These are phyloP conservation scores for Hibiscus mutabilis DNA, from an alignment of 345 rosid genomes.

Conservation along the genomic window DNA sequence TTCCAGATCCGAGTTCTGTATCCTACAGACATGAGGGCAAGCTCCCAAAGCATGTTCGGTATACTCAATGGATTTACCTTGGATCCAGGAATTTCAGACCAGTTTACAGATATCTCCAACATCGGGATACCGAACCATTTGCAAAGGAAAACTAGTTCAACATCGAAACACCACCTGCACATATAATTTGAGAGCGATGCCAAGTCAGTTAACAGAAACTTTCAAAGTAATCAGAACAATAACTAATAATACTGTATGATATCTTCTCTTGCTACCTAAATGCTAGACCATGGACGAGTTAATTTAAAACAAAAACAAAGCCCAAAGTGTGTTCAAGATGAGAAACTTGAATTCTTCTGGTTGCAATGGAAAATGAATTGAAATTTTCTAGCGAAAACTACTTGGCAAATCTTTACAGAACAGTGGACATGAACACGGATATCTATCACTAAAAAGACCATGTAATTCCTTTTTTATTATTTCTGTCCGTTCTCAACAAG, in stretches of 20 bases:
- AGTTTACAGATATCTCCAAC: constrained; percentile 78
- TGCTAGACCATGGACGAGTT: background rate
- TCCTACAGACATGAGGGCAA: constrained; percentile 81
- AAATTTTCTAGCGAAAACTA: background rate
- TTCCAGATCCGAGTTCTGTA: constrained; percentile 84
- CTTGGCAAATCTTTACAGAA: background rate
- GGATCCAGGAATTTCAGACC: constrained; percentile 98
- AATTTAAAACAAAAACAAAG: background rate
- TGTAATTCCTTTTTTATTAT: background rate
- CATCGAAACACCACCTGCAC: constrained; percentile 99
- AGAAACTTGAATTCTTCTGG: background rate
- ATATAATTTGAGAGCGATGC: background rate
- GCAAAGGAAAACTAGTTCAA: constrained; percentile 86
- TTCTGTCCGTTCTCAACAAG: background rate
- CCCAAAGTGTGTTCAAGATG: background rate
- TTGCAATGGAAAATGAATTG: background rate
- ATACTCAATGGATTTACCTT: constrained; percentile 86
- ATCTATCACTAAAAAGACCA: background rate
- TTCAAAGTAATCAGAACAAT: background rate
- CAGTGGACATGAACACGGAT: background rate
- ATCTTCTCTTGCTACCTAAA: background rate
- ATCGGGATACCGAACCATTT: constrained; percentile 68
- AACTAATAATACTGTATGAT: background rate
- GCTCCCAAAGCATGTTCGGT: constrained; percentile 97
- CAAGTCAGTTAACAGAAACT: background rate